Conservation (phyloP, 75 land plant species). For the Pinus albicaulis region DNA sequence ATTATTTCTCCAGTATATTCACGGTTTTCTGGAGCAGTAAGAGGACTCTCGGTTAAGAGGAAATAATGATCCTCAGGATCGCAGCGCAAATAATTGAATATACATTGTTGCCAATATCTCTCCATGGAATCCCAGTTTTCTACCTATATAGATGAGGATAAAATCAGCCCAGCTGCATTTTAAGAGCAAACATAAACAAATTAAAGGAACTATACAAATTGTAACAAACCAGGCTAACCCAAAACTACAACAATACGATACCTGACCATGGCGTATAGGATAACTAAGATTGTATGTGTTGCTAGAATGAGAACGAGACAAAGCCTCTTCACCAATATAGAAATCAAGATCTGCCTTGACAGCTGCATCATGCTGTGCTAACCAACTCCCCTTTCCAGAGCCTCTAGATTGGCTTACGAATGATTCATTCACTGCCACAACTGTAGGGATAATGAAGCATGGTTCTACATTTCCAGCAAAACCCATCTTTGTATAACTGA, state of each 20-base stretch:
- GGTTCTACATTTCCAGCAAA: conserved; percentile 99
- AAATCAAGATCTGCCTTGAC: conserved; percentile 99
- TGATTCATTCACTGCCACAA: conserved; percentile 96
- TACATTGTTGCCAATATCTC: conserved; percentile 99
- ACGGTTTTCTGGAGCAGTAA: conserved; percentile 95
- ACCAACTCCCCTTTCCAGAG: conserved; percentile 60
- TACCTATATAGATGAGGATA: conserved; percentile 37
- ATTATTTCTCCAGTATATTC: conserved; percentile 99
- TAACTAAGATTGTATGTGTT: conserved; percentile 83
- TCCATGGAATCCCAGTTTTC: conserved; percentile 99
- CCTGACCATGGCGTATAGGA: conserved; percentile 95
- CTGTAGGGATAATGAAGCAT: conserved; percentile 90
- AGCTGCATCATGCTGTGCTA: conserved; percentile 87
- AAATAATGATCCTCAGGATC: conserved; percentile 99
- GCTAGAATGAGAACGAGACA: conserved; percentile 63
- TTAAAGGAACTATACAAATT: not conserved
- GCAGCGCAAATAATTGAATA: conserved; percentile 94
- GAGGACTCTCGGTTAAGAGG: conserved; percentile 93
- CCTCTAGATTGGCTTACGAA: conserved; percentile 60
- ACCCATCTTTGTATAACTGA: conserved; percentile 96
- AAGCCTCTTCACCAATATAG: conserved; percentile 91
- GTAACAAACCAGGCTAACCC: not conserved
- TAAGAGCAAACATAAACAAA: not conserved
- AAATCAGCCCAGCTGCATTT: not conserved
- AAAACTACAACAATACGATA: conserved; percentile 13